Base-by-base conservation (phyloP, 495 filamentous ascomycete genomes). In the Amniculicola lignicola region DNA sequence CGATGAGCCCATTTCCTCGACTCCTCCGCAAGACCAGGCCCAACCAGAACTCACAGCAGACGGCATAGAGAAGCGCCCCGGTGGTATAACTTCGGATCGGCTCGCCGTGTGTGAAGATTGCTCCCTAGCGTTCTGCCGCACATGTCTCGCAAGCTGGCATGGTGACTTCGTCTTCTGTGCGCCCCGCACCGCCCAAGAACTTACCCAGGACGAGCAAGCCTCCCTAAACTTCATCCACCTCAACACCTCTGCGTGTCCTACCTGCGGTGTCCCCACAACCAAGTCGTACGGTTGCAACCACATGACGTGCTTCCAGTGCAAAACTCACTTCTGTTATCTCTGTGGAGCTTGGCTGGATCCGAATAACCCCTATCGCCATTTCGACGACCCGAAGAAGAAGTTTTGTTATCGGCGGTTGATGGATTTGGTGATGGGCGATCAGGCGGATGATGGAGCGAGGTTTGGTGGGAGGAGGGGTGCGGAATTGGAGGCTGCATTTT, bases 201-300 rank as follows among this genome's bases (percentile, higher is more conserved):
- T 91, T 25, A 85, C 88, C 0, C 83, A 76, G 47, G 93, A 96
- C 65, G 93, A 98, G 53, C 79, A 86, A 48, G 88, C 88, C 0
- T 88, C 87, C 3, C 75, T 90, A 47, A 84, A 92, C 35, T 98
- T 91, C 65, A 74, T 98, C 54, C 76, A 75, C 33, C 57, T 81
- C 28, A 83, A 96, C 72, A 94, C 92, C 0, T 87, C 89, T 0
- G 81, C 83, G 9, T 98, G 93, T 66, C 93, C 93, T n/a, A 90
- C 88, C 3, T 98, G 93, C 69, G 79, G 73, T n/a, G 81, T 85
- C 1, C 88, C 87, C 0, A 84, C 83, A 18, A 87, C 96, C 62
- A 98, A 98, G 72, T 87, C 83, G 11, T 82, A 88, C 62, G 93
- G 93, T 27, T 98, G 93, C 81, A 98, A 98, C 69, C 93, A 98